Percentiles rank a stretch among this genome's conserved stretches.
phyloP scores from a whole-genome alignment of 345 rosid species.

The Salix exigua region DNA sequence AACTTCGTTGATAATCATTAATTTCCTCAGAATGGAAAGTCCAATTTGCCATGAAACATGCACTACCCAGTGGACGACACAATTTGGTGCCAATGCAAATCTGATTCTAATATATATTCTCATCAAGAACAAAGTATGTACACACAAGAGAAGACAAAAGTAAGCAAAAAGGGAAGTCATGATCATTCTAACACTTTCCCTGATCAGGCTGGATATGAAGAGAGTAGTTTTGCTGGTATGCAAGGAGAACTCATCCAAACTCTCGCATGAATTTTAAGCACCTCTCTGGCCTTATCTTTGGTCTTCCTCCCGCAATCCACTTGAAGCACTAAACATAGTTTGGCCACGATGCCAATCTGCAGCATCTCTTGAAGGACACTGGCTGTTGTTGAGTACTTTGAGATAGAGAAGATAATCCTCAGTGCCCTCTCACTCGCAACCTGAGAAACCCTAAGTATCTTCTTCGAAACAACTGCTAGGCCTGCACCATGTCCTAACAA shows the following conservation, averaged over 20 bases:
- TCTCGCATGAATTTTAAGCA: constrained; percentile 37
- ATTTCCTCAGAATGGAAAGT: neutral
- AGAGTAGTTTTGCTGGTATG: constrained; percentile 27
- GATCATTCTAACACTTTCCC: neutral
- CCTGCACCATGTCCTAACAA: constrained; percentile 37
- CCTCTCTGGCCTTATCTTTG: constrained; percentile 43
- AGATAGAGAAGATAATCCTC: constrained; percentile 30
- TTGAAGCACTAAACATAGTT: constrained; percentile 41
- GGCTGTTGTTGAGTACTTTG: constrained; percentile 34
- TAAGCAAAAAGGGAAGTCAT: neutral
- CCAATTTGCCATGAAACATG: neutral
- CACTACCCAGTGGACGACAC: neutral
- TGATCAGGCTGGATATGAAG: constrained; percentile 31
- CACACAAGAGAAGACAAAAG: neutral
- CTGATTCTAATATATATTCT: neutral
- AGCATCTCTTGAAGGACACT: constrained; percentile 42
- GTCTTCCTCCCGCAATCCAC: constrained; percentile 26
- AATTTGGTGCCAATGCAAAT: neutral
- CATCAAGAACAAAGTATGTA: neutral
- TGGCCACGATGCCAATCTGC: constrained; percentile 37
- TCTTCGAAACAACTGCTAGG: constrained; percentile 39
- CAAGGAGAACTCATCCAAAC: constrained; percentile 47
- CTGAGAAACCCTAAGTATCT: constrained; percentile 41
- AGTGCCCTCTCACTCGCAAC: constrained; percentile 41
- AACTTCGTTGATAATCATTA: neutral